Percentiles rank a stretch among this genome's conserved stretches.
These are phyloP conservation scores for Verticillium dahliae DNA, from an alignment of 2,329 filamentous ascomycete genomes.

Conservation along the genomic window DNA sequence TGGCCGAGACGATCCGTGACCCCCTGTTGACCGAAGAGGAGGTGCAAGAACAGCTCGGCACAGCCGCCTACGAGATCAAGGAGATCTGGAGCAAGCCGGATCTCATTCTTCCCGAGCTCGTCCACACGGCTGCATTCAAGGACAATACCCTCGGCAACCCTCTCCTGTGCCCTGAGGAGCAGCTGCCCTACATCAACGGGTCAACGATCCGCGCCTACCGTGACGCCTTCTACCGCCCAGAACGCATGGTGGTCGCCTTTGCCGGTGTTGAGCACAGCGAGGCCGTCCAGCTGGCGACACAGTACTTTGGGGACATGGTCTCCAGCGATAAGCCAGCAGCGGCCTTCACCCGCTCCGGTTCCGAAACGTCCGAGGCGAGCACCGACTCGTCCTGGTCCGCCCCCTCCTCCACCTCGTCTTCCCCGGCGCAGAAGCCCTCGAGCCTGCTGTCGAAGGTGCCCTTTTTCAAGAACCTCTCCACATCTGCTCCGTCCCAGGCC, in stretches of 20 bases:
- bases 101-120: slow-evolving; percentile 87
- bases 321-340: slow-evolving; percentile 40
- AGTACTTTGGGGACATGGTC: slow-evolving; percentile 91
- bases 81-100: slow-evolving; percentile 98
- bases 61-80: slow-evolving; percentile 88
- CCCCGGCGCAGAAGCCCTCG: slow-evolving; percentile 38
- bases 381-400: slow-evolving; percentile 25
- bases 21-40: slow-evolving; percentile 81
- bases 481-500: slow-evolving; percentile 59
- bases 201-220: slow-evolving; percentile 72
- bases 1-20: slow-evolving; percentile 90
- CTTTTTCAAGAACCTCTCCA: slow-evolving; percentile 84
- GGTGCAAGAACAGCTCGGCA: slow-evolving; percentile 79
- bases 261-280: slow-evolving; percentile 79
- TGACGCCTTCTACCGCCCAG: slow-evolving; percentile 77
- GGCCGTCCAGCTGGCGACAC: slow-evolving; percentile 71
- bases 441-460: slow-evolving; percentile 76
- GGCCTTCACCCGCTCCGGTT: slow-evolving; percentile 46
- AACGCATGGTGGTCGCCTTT: slow-evolving; percentile 90
- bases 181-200: slow-evolving; percentile 68
- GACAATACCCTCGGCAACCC: slow-evolving; percentile 95
- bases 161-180: slow-evolving; percentile 80
- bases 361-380: slow-evolving; percentile 48
- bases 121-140: slow-evolving; percentile 93
- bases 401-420: slow-evolving; percentile 23